Evolutionary conservation across 345 rosid genomes (phyloP), one percentile per base, ranked within the genome.

Genomic region (Angophora floribunda): DNA sequence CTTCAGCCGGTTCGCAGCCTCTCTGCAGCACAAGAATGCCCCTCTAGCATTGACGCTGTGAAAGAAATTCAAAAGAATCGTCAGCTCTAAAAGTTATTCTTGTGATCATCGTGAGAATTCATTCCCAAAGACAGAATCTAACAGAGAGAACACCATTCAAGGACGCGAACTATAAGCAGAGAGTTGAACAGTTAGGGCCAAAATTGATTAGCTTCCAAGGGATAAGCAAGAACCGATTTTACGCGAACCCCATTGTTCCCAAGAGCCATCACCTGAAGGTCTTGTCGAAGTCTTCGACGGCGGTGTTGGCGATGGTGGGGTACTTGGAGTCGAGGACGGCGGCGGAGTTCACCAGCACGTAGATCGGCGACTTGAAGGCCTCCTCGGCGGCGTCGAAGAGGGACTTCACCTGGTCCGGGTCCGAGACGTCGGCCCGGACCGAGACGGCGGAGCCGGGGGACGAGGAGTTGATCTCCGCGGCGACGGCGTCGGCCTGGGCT

Each of bases 331-430:
- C 89, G 70, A 85, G 3, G 41, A 92, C 90, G 13, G 92, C 94
- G 36, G 94, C 93, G 8, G 85, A 91, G 86, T 92, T 92, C 26
- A 93, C 93, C 51, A 93, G 86, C 89, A 92, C 65, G 89, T 91
- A 88, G 59, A 93, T 89, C 52, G 78, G 90, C 41, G 93, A 88
- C 21, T 89, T 89, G 52, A 90, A 93, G 28, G 85, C 85, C 78
- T 86, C 61, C 90, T 92, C 92, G 13, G 94, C 92, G 87, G 90
- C 89, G 52, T 90, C 93, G 32, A 93, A 93, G 28, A 92, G 87
- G n/a, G 79, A 86, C 91, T 89, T 92, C 85, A 92, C 92, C 51
- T 93, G 92, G 51, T 86, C 52, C 7, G 94, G 92, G 51, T 92
- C 92, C 2, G 94, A 93, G 17, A 92, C 85, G 82, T 92, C 65